phyloP scores from a whole-genome alignment of 108 stramenopile species.

The Nannochloropsis granulata region DNA sequence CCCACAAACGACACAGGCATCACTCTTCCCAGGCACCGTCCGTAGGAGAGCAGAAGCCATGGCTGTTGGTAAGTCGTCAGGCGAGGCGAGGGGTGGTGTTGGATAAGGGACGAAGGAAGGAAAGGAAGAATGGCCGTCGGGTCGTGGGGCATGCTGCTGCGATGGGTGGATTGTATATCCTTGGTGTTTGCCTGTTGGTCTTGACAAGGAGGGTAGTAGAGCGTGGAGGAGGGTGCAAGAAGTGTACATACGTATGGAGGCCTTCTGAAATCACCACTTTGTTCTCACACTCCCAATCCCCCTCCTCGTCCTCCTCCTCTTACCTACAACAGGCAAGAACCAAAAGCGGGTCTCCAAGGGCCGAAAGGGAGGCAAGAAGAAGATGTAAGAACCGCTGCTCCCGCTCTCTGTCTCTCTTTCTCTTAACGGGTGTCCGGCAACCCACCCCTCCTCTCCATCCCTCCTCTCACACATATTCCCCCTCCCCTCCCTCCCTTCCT shows the following conservation, averaged over 20 bases:
- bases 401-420: neutral
- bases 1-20: neutral
- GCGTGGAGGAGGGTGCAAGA: too few species aligned
- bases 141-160: too few species aligned
- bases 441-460: neutral
- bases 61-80: neutral
- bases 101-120: neutral
- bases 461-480: neutral
- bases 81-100: neutral
- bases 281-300: too few species aligned
- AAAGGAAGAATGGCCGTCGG: too few species aligned
- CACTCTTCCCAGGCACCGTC: neutral
- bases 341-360: constrained; percentile 89
- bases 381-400: constrained; percentile 33
- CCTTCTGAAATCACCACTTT: too few species aligned
- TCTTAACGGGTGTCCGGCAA: neutral
- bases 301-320: neutral
- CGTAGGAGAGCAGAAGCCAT: neutral
- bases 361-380: constrained; percentile 49
- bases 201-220: too few species aligned
- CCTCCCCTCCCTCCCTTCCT: neutral
- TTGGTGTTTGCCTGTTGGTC: too few species aligned
- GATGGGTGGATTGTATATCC: too few species aligned
- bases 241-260: too few species aligned
- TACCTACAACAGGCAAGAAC: constrained; percentile 41